phyloP scores from a whole-genome alignment of 2,329 filamentous ascomycete species.

The Hortaea werneckii region DNA sequence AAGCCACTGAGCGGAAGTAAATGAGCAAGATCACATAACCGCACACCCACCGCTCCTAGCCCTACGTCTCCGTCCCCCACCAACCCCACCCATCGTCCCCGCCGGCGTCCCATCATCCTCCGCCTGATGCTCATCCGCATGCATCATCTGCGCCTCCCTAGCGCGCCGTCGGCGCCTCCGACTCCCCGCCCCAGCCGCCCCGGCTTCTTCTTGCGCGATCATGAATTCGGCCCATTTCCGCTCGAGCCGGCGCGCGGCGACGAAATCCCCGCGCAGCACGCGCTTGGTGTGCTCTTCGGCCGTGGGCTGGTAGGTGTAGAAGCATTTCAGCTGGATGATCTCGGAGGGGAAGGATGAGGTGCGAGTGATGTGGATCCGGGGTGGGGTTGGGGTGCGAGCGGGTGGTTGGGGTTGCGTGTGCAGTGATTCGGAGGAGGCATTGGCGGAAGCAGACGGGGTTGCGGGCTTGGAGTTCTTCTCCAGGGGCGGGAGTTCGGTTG shows the following conservation, averaged over 20 bases:
- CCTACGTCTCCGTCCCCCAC: slow-evolving; percentile 33
- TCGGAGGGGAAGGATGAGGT: slow-evolving; percentile 57
- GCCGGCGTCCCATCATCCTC: slow-evolving; percentile 18
- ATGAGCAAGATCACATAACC: slow-evolving; percentile 34
- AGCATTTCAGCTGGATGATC: slow-evolving; percentile 81
- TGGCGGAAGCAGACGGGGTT: slow-evolving; percentile 16
- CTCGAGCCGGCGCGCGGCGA: slow-evolving; percentile 67
- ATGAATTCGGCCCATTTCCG: slow-evolving; percentile 90
- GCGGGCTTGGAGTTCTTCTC: slow-evolving; percentile 8
- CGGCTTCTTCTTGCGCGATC: slow-evolving; percentile 81
- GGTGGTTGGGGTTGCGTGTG: not conserved
- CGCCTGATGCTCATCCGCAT: slow-evolving; percentile 71
- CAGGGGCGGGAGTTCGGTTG: slow-evolving; percentile 16
- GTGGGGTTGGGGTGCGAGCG: slow-evolving; percentile 1
- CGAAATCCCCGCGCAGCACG: slow-evolving; percentile 66
- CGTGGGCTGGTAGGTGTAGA: slow-evolving; percentile 90
- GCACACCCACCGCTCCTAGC: slow-evolving; percentile 40
- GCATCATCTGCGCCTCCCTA: slow-evolving; percentile 68
- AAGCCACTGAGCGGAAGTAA: not conserved
- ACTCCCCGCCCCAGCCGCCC: slow-evolving; percentile 53
- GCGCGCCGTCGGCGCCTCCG: slow-evolving; percentile 66
- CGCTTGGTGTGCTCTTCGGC: slow-evolving; percentile 89
- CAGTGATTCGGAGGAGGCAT: not conserved
- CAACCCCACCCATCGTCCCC: slow-evolving; percentile 16
- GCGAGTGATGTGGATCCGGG: slow-evolving; percentile 20